Evolutionary conservation across 75 land plant species (phyloP).

Genomic region (Isoetes taiwanensis): DNA sequence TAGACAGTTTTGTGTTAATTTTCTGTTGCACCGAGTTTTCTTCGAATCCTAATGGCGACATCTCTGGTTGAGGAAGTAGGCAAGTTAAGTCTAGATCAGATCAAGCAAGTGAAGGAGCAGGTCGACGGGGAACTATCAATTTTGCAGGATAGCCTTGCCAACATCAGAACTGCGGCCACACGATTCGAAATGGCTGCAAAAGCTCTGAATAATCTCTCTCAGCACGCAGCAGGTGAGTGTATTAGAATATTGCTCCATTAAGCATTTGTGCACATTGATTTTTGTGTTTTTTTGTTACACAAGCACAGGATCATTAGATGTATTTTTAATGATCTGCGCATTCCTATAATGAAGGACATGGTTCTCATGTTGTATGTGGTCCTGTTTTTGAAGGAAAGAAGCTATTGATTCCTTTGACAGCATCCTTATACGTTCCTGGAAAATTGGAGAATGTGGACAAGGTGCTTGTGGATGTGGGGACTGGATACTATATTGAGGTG

Average conservation of each 20-base stretch:
- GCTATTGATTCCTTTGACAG: constrained; percentile 88
- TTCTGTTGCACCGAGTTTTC: no score
- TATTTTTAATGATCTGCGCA: no score
- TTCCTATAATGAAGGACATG: background rate
- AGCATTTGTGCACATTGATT: no score
- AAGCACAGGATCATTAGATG: background rate
- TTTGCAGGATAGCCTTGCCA: constrained; percentile 80
- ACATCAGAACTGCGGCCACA: constrained; percentile 81
- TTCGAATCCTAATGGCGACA: no score
- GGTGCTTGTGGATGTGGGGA: constrained; percentile 89
- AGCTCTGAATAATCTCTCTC: constrained; percentile 72
- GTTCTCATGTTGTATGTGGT: background rate
- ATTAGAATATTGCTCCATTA: no score
- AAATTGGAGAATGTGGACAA: constrained; percentile 59
- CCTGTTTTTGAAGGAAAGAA: constrained; percentile 52
- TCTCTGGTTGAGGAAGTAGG: constrained; percentile 54
- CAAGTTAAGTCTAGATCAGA: constrained; percentile 64
- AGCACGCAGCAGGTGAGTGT: constrained; percentile 51
- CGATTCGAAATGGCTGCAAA: constrained; percentile 82
- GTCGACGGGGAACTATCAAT: constrained; percentile 64
- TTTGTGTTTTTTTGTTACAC: background rate
- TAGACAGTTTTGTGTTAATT: no score
- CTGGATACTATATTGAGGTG: constrained; percentile 96
- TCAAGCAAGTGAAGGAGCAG: constrained; percentile 78
- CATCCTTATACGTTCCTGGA: constrained; percentile 91